Conservation (phyloP, 805 yeast species). For the Saturnispora sekii region DNA sequence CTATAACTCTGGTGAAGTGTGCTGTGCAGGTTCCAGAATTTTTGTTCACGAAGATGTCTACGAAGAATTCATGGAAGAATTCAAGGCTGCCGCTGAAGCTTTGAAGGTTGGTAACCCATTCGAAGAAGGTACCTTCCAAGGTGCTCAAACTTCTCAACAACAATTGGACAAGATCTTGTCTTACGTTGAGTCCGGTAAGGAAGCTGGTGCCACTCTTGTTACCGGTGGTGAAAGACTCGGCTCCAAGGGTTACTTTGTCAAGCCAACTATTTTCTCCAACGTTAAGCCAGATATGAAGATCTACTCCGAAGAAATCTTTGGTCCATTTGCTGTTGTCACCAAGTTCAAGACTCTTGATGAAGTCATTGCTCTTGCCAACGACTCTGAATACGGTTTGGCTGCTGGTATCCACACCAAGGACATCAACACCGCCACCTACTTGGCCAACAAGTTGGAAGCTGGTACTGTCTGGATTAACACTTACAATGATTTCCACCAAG, state of each 20-base stretch:
- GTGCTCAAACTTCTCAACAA: constrained; percentile 65
- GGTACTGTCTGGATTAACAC: constrained; percentile 80
- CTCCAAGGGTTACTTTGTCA: constrained; percentile 58
- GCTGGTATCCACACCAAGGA: constrained; percentile 69
- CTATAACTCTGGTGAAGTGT: constrained; percentile 75
- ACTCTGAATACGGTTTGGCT: constrained; percentile 68
- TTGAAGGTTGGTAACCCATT: constrained; percentile 71
- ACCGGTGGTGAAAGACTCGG: constrained; percentile 65
- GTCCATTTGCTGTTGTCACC: constrained; percentile 66
- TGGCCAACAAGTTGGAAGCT: constrained; percentile 55
- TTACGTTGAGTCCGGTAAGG: constrained; percentile 57
- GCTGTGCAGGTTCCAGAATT: constrained; percentile 76
- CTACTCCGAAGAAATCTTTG: constrained; percentile 68
- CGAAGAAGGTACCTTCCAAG: constrained; percentile 57
- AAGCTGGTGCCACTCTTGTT: constrained; percentile 55
- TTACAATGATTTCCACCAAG: constrained; percentile 65
- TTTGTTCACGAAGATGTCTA: constrained; percentile 65
- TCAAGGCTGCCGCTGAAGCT: constrained; percentile 48
- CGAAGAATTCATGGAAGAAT: constrained; percentile 49
- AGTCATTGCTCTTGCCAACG: constrained; percentile 56
- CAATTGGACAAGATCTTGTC: constrained; percentile 63
- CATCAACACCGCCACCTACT: constrained; percentile 51
- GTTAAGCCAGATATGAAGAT: constrained; percentile 54
- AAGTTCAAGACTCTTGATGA: constrained; percentile 63
- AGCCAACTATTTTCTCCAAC: constrained; percentile 68